Conservation (phyloP, 371 early-diverging fungal genomes). For the Mortierella sp. region DNA sequence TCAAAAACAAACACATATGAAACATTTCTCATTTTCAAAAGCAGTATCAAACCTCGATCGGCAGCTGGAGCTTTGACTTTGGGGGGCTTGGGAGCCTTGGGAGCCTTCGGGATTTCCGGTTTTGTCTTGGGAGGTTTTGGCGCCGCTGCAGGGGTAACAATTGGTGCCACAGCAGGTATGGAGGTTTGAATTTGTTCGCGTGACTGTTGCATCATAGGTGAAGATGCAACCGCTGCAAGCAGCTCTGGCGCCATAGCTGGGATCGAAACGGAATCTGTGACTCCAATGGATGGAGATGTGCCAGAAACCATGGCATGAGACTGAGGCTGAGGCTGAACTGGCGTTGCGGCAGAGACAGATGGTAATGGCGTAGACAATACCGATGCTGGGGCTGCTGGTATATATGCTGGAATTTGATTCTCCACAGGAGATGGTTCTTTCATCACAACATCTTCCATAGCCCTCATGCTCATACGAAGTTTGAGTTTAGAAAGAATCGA, state of each 20-base stretch:
- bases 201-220: constrained; percentile 40
- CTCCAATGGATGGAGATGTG: background rate
- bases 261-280: constrained; percentile 13
- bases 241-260: constrained; percentile 35
- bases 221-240: constrained; percentile 32
- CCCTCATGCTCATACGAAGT: constrained; percentile 54
- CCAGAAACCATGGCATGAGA: background rate
- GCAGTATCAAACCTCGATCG: constrained; percentile 15
- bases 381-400: background rate
- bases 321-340: background rate
- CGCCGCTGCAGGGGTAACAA: constrained; percentile 6
- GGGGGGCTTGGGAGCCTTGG: constrained; percentile 35
- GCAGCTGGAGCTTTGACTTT: constrained; percentile 11
- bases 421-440: constrained; percentile 22
- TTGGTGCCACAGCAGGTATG: constrained; percentile 7
- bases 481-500: constrained; percentile 65
- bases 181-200: constrained; percentile 32
- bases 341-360: background rate
- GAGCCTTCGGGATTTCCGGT: constrained; percentile 29
- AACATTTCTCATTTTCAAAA: too few species aligned
- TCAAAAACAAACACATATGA: background rate
- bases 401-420: background rate
- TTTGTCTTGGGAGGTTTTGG: constrained; percentile 20
- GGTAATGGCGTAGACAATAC: background rate
- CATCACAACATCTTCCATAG: constrained; percentile 28